These are phyloP conservation scores for Pulveroboletus sp. DNA, from an alignment of 768 basidiomycete species.

Conservation along the genomic window DNA sequence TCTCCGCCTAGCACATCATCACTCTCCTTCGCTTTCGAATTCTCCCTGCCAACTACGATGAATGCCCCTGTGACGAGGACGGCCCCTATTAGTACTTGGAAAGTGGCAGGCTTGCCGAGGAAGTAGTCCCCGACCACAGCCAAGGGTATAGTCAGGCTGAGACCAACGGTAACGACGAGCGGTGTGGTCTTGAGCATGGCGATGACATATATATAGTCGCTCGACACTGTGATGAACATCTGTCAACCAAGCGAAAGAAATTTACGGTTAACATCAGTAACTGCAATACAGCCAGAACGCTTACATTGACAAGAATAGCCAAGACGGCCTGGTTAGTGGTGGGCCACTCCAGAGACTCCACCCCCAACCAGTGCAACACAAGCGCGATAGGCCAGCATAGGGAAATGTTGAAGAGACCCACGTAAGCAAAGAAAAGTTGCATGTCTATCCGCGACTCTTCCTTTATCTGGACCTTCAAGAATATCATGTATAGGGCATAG, in stretches of 20 bases:
- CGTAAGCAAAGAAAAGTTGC: slow-evolving; percentile 94
- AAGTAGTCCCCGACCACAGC: slow-evolving; percentile 81
- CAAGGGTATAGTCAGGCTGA: slow-evolving; percentile 90
- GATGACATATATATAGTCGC: slow-evolving; percentile 81
- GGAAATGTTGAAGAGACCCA: slow-evolving; percentile 81
- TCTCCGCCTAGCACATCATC: slow-evolving; percentile 3
- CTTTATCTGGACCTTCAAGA: slow-evolving; percentile 83
- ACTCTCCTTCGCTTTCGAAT: slow-evolving; percentile 40
- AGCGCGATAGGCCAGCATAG: slow-evolving; percentile 74
- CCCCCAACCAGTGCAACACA: slow-evolving; percentile 66
- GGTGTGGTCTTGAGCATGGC: slow-evolving; percentile 98
- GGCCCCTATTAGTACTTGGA: slow-evolving; percentile 70
- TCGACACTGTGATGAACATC: slow-evolving; percentile 81
- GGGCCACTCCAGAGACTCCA: slow-evolving; percentile 76
- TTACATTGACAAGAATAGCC: slow-evolving; percentile 55
- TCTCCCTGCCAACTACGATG: slow-evolving; percentile 62
- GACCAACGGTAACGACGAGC: slow-evolving; percentile 85
- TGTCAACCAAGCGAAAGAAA: slow-evolving; percentile 27
- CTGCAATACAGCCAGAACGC: slow-evolving; percentile 14
- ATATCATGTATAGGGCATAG: slow-evolving; percentile 84
- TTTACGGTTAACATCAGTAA: not conserved
- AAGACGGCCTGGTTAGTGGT: slow-evolving; percentile 42
- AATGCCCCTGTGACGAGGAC: slow-evolving; percentile 73
- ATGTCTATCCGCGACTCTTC: slow-evolving; percentile 83
- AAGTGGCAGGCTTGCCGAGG: slow-evolving; percentile 52